Conservation (phyloP, 441 rosid genomes). For the Hypseocharis bilobata region DNA sequence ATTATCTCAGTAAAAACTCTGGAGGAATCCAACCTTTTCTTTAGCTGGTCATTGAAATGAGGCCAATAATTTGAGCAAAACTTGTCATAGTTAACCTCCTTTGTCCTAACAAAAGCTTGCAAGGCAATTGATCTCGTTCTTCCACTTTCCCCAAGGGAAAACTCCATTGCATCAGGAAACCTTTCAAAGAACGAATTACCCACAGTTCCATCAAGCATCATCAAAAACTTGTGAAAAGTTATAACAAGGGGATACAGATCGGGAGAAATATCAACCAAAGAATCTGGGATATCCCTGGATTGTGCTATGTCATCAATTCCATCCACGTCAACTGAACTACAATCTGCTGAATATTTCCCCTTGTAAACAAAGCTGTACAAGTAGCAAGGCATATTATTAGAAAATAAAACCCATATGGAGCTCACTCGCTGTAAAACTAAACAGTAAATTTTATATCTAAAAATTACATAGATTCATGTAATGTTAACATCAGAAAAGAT, state of each 20-base stretch:
- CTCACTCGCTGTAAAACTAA: neutral
- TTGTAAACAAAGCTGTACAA: slow-evolving; percentile 30
- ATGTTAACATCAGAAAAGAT: neutral
- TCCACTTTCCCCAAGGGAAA: slow-evolving; percentile 15
- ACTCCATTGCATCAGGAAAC: slow-evolving; percentile 28
- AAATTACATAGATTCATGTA: too few relatives aligned
- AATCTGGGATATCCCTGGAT: slow-evolving; percentile 41
- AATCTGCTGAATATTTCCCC: slow-evolving; percentile 20
- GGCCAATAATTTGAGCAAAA: slow-evolving; percentile 46
- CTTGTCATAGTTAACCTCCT: slow-evolving; percentile 41
- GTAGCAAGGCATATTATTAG: slow-evolving; percentile 9
- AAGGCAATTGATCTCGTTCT: slow-evolving; percentile 22
- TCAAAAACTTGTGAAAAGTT: slow-evolving; percentile 41
- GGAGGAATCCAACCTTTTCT: slow-evolving; percentile 38
- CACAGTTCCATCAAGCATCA: slow-evolving; percentile 51
- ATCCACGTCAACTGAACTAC: slow-evolving; percentile 24
- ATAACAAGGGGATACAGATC: slow-evolving; percentile 37
- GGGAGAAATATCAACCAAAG: slow-evolving; percentile 29
- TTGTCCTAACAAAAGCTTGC: slow-evolving; percentile 30
- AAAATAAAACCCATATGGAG: neutral
- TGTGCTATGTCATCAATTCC: slow-evolving; percentile 26
- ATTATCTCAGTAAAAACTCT: slow-evolving; percentile 45
- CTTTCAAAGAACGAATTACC: slow-evolving; percentile 42
- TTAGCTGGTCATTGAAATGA: slow-evolving; percentile 31
- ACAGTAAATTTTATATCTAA: neutral